phyloP scores from a whole-genome alignment of 2,329 filamentous ascomycete genomes.

The Clonostachys chloroleuca region DNA sequence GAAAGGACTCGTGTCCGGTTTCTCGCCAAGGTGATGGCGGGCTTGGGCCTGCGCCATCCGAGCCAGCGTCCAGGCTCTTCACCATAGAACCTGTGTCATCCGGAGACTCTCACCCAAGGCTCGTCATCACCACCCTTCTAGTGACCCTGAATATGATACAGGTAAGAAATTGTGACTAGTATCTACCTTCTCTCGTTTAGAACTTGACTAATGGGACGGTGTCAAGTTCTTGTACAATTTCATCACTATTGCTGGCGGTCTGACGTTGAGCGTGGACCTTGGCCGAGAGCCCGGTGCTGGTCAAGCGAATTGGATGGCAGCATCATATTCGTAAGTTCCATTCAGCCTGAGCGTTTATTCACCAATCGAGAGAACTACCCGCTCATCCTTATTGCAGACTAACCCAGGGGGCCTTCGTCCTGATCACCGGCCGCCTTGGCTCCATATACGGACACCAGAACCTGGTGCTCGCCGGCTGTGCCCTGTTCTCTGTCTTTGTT shows the following conservation, averaged over 20 bases:
- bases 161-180: too few relatives aligned
- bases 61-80: too few relatives aligned
- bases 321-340: constrained; percentile 24
- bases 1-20: too few relatives aligned
- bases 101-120: too few relatives aligned
- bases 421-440: constrained; percentile 45
- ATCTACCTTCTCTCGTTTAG: too few relatives aligned
- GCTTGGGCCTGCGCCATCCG: too few relatives aligned
- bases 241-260: constrained; percentile 18
- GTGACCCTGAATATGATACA: too few relatives aligned
- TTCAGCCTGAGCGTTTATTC: neutral
- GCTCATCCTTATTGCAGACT: constrained; percentile 21
- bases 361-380: too few relatives aligned
- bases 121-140: too few relatives aligned
- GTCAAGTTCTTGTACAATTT: constrained; percentile 20
- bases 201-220: too few relatives aligned
- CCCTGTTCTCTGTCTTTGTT: constrained; percentile 34
- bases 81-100: too few relatives aligned
- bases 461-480: constrained; percentile 36
- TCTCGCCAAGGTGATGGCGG: too few relatives aligned
- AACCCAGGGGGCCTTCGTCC: constrained; percentile 46
- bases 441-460: constrained; percentile 47
- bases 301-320: constrained; percentile 31
- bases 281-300: constrained; percentile 18
- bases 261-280: constrained; percentile 16